Base-by-base conservation (phyloP, 495 filamentous ascomycete genomes). In the Poronia punctata region DNA sequence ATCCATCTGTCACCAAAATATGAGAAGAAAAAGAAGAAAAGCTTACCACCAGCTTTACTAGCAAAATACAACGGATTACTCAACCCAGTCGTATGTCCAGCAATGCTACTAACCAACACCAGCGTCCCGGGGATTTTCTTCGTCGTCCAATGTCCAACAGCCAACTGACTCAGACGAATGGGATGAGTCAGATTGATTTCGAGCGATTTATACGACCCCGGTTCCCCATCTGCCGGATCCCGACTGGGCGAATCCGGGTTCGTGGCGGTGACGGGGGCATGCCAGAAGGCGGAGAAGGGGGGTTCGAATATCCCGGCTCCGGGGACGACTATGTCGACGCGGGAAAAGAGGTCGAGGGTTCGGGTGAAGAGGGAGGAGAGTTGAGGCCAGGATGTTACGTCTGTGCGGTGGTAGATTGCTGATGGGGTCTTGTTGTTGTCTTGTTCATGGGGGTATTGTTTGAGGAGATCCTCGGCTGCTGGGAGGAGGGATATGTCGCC, bases 101-200 rank as follows among this genome's bases (percentile, higher is more conserved):
- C 80, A 46, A 84, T 75, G 46, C 71, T 78, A 47, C 67, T 71
- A 32, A 82, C 74, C 42, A 78, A 74, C 15, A 83, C 53, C 8
- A 83, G 26, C 43, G 59, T 21, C 56, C 60, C 18, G 53, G 61
- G 45, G 43, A 61, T 34, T 33, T 43, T 43, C 42, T 59, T 16
- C 52, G 51, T 9, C 52, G 55, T 12, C 63, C 79, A 83, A 46
- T 76, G 63, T 7, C 72, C 64, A 33, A 85, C 74, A 10, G 78
- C 81, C 8, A 84, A 61, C 50, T 84, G 81, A 9, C 78, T 80
- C 5, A 68, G 64, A 38, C 79, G 78, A 54, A 84, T 83, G 0
- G 81, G 81, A 54, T 84, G 81, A 5, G 76, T 82, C 45, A 84
- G 34, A 55, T 83, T 83, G 62, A 85, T 79, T 52, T 83, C 79